Evolutionary conservation across 202 grass and related monocot genomes (phyloP).

Genomic region (Elaeis oleifera): DNA sequence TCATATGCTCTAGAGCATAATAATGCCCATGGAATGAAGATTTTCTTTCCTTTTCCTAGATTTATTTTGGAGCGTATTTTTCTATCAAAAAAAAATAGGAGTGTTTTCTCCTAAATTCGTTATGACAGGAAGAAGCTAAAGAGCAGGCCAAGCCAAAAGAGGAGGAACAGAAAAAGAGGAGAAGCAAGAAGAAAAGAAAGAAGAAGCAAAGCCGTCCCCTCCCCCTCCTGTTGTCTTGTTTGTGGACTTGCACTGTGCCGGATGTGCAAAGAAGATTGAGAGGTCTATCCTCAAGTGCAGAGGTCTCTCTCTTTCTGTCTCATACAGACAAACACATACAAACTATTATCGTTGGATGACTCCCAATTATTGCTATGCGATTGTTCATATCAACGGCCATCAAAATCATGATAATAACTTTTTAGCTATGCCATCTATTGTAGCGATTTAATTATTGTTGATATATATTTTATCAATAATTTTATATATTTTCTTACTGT

Average conservation of each 20-base stretch:
- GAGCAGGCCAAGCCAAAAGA: constrained; percentile 28
- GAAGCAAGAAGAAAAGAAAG: constrained; percentile 14
- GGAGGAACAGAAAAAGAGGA: constrained; percentile 12
- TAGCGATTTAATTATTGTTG: too few species aligned
- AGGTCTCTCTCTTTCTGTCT: constrained; percentile 21
- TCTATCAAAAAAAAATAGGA: too few species aligned
- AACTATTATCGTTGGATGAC: too few species aligned
- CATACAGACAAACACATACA: too few species aligned
- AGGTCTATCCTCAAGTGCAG: constrained; percentile 52
- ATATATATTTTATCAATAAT: too few species aligned
- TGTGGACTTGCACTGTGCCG: constrained; percentile 69
- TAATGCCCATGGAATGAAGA: not conserved
- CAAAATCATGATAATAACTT: too few species aligned
- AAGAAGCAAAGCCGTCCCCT: constrained; percentile 29
- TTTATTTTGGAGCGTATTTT: too few species aligned
- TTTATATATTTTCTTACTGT: too few species aligned
- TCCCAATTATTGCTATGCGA: too few species aligned
- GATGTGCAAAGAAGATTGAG: constrained; percentile 65
- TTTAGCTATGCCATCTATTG: too few species aligned
- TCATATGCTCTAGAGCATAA: not conserved
- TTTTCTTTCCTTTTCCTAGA: not conserved
- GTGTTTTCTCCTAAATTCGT: not conserved
- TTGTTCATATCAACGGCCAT: too few species aligned
- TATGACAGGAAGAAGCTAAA: constrained; percentile 14
- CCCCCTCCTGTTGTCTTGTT: constrained; percentile 37